phyloP scores from a whole-genome alignment of 495 filamentous ascomycete species.

The Evansstolkia leycettana region DNA sequence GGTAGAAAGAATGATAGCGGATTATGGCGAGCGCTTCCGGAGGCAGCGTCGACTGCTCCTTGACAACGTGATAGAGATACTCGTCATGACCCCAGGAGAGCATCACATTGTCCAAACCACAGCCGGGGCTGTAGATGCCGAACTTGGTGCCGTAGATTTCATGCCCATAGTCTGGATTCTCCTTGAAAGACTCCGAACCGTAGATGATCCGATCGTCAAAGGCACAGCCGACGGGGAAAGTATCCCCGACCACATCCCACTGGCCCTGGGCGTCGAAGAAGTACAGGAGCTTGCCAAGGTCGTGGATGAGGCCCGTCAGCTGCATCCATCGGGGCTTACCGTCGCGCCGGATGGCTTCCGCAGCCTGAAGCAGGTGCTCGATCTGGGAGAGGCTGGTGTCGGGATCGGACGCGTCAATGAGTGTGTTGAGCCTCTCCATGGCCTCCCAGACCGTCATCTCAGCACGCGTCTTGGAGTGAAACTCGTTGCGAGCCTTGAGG shows the following conservation, averaged over 20 bases:
- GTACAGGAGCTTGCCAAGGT: constrained; percentile 78
- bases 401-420: constrained; percentile 81
- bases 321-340: constrained; percentile 93
- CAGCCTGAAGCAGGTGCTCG: constrained; percentile 72
- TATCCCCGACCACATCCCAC: constrained; percentile 90
- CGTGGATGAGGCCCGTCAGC: constrained; percentile 77
- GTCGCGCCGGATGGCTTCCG: constrained; percentile 76
- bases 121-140: constrained; percentile 67
- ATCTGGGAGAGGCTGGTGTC: constrained; percentile 80
- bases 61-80: constrained; percentile 75
- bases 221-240: constrained; percentile 78
- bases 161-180: constrained; percentile 57
- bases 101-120: constrained; percentile 75
- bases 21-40: constrained; percentile 81
- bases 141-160: constrained; percentile 55
- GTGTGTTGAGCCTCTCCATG: constrained; percentile 77
- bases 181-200: constrained; percentile 52
- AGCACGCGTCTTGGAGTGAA: constrained; percentile 53
- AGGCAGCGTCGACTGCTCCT: constrained; percentile 65
- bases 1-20: constrained; percentile 80
- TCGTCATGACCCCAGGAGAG: constrained; percentile 89
- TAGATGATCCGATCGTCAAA: constrained; percentile 73
- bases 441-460: constrained; percentile 81
- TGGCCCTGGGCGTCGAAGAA: constrained; percentile 74
- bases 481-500: constrained; percentile 57